Evolutionary conservation across 106 monocot species (phyloP).

Genomic region (Acorus calamus): DNA sequence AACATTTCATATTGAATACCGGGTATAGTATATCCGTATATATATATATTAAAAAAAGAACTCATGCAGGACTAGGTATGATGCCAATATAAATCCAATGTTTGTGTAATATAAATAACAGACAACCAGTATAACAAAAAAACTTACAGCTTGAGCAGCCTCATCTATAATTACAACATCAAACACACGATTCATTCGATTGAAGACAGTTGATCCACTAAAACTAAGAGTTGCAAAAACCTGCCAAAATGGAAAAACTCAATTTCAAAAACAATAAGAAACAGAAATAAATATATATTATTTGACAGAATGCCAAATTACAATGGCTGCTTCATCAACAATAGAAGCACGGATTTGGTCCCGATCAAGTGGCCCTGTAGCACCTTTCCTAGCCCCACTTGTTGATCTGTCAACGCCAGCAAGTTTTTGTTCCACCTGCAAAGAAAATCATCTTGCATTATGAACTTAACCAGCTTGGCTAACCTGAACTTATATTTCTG

Average conservation of each 20-base stretch:
- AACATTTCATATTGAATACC: too few species aligned
- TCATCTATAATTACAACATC: conserved; percentile 99
- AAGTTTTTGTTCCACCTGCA: conserved; percentile 85
- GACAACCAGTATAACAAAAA: not conserved
- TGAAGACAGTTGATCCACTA: conserved; percentile 78
- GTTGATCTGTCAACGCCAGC: conserved; percentile 46
- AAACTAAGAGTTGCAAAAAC: conserved; percentile 98
- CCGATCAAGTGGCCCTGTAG: conserved; percentile 45
- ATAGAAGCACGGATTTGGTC: conserved; percentile 79
- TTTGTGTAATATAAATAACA: not conserved
- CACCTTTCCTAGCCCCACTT: conserved; percentile 29
- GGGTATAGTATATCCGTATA: not conserved
- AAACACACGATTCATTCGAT: conserved; percentile 68
- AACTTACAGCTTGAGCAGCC: conserved; percentile 98
- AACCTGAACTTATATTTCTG: conserved; percentile 2
- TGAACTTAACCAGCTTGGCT: too few species aligned
- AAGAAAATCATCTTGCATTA: conserved; percentile 4
- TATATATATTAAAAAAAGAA: conserved; percentile 3
- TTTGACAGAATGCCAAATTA: conserved; percentile 25
- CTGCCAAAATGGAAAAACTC: conserved; percentile 31
- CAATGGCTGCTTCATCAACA: conserved; percentile 97
- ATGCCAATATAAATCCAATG: not conserved
- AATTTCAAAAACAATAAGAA: conserved; percentile 5
- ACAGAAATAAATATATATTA: not conserved
- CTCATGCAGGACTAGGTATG: not conserved